Conservation (phyloP, 1,139 yeast genomes). For the Lodderomyces theae region DNA sequence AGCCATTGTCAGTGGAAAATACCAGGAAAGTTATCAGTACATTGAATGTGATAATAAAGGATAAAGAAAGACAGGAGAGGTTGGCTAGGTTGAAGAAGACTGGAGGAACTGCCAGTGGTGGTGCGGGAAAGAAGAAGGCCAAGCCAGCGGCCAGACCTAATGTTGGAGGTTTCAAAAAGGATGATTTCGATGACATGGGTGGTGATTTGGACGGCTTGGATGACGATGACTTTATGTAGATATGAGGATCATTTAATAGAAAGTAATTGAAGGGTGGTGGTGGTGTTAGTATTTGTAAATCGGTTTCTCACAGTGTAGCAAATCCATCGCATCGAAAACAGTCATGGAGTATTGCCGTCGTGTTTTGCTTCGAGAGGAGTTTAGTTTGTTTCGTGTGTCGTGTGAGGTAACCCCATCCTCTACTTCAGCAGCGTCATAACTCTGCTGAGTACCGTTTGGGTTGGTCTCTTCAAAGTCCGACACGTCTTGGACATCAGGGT, state of each 20-base stretch:
- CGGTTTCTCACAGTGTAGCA: constrained; percentile 1
- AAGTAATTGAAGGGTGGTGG: background rate
- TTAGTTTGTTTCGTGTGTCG: no score
- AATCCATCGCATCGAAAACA: constrained; percentile 2
- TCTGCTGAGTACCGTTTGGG: no score
- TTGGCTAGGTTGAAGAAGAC: constrained; percentile 73
- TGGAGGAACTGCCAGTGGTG: constrained; percentile 86
- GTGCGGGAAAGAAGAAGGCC: constrained; percentile 94
- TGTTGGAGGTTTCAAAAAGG: constrained; percentile 72
- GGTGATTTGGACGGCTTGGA: constrained; percentile 44
- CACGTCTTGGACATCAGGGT: no score
- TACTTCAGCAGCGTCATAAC: no score
- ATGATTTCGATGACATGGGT: constrained; percentile 61
- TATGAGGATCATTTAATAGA: constrained; percentile 35
- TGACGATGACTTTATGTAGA: constrained; percentile 78
- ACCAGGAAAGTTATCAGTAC: constrained; percentile 85
- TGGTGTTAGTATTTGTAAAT: constrained; percentile 21
- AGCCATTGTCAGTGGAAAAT: constrained; percentile 79
- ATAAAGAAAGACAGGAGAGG: constrained; percentile 88
- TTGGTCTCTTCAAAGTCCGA: no score
- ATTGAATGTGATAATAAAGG: constrained; percentile 74
- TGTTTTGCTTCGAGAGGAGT: no score
- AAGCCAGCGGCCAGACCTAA: constrained; percentile 73
- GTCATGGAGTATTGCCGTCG: no score
- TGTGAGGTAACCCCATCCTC: no score